A percentile compares a stretch with the other conserved stretches of the same genome.
Conservation (phyloP, 345 rosid species). For the Camelina sativa region DNA sequence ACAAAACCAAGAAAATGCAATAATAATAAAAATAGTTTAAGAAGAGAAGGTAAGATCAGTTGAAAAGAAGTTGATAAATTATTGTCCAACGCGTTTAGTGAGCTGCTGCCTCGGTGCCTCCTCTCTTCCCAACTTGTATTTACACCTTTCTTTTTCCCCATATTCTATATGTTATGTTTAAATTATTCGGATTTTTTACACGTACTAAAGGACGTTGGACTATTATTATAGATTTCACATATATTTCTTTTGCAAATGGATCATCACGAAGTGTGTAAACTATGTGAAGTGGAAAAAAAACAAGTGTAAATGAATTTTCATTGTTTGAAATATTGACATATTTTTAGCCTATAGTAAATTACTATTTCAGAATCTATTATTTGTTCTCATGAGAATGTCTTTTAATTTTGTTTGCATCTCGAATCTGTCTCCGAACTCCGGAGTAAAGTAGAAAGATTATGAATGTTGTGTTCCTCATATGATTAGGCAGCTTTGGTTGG, state of each 20-base stretch:
- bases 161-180: no score
- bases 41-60: conserved; percentile 16
- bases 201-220: background rate
- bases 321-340: no score
- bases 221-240: background rate
- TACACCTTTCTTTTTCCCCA: background rate
- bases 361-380: background rate
- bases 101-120: conserved; percentile 20
- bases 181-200: background rate
- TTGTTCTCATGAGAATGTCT: no score
- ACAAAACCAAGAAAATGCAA: background rate
- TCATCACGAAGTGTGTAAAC: background rate
- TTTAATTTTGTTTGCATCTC: no score
- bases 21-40: conserved; percentile 7
- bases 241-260: background rate
- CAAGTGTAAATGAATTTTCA: no score
- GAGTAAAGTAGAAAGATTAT: no score
- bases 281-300: no score
- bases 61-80: conserved; percentile 18
- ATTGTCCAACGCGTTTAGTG: conserved; percentile 8
- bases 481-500: no score
- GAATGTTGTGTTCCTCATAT: no score
- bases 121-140: conserved; percentile 7
- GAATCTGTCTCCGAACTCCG: no score
- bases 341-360: no score